Base-by-base conservation (phyloP, 345 rosid genomes). In the Salix brachista region DNA sequence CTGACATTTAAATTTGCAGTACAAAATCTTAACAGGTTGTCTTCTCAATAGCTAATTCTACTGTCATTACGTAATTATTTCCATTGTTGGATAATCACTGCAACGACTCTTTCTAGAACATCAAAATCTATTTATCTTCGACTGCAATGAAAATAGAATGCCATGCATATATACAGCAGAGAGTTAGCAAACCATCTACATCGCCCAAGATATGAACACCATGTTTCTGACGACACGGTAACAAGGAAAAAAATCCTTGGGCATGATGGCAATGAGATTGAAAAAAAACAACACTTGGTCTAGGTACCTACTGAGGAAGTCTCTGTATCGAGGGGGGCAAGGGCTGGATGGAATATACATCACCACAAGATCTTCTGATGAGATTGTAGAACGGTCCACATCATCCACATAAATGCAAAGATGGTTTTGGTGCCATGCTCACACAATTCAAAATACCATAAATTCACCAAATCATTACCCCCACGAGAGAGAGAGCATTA, bases 381-480 rank as follows among this genome's bases (percentile, higher is more conserved):
- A 8, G 78, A 12, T 58, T 2, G 61, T 1, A 1, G 26, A 14
- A 2, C 11, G 79, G 69, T 71, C 71, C 77, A 74, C 34, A 2
- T 3, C 6, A 61, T 9, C 42, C 67, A 5, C 60, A 67, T 73
- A 23, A 79, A 73, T 67, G 72, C 64, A 64, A 72, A 77, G 83
- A 77, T 52, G 79, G 80, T 78, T 77, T n/a, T 9, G 36, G 83
- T 26, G 79, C 56, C 80, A 77, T 68, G 41, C 41, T 71, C 83
- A 66, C 84, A 58, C 72, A 79, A 75, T 70, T 85, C 86, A 85
- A 77, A 34, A 1, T 68, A 81, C 80, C 72, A 85, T 85, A 52
- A 88, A 85, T 85, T 84, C 90, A 81, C 79, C 73, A 78, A 84
- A 83, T 83, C 86, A 85, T 87, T 80, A 84, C 82, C 41, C 76